Evolutionary conservation across 352 stramenopile genomes (phyloP), one percentile per base, ranked within the genome.

Genomic region (Globisporangium perplexum): DNA sequence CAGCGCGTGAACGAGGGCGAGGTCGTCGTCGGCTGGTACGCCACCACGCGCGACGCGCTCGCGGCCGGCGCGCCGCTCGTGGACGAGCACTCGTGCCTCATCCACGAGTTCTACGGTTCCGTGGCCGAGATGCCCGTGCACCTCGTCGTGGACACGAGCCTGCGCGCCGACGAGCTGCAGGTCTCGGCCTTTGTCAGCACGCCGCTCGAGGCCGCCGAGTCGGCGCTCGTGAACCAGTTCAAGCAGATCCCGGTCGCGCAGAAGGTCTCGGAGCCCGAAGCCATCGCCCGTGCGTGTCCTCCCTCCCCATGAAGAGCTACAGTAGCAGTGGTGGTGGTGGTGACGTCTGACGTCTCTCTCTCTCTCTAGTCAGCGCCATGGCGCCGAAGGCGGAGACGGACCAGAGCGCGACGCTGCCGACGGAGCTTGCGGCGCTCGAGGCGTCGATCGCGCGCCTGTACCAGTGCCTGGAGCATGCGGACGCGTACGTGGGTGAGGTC

Each of bases 21-120:
- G 69, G 77, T 94, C 35, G 84, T 99, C 39, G 91, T 99, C 12
- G 96, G 96, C 57, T 99, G 96, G 96, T 99, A 98, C 78, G 93
- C 91, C 47, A 90, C 85, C 14, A 73, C 75, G n/a, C 67, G 62
- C 39, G 62, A 66, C 52, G 60, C 50, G 35, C 64, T 65, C 45
- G 50, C 58, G 38, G 57, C 47, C 18, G 72, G 59, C 51, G 69
- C 78, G 47, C 70, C 71, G 64, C 77, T 98, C 54, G 55, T 92
- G 47, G 90, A 97, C 58, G 94, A 99, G 62, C 95, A 97, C 56
- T 96, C 93, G 50, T 96, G 85, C 47, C 78, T 98, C 49, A 98
- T 99, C 83, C 96, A 99, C 72, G 94, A 98, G 62, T 99, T 98
- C 72, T 99, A 98, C 79, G 88, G 89, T 54, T 86, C 81, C 42